Conservation (phyloP, 495 filamentous ascomycete species). For the Polyplosphaeria fusca region DNA sequence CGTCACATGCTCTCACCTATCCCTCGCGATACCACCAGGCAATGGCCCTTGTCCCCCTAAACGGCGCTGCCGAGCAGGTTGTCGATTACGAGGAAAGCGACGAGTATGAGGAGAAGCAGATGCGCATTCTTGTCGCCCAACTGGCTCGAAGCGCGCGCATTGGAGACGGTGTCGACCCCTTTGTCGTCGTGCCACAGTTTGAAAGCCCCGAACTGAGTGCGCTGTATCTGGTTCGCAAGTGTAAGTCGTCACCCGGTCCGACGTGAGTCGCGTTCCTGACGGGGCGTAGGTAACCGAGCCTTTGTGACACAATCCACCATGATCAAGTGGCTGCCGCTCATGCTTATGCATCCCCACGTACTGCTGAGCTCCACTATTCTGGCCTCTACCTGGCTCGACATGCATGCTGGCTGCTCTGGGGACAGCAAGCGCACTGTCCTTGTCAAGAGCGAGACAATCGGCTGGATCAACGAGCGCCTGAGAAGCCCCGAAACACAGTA, state of each 20-base stretch:
- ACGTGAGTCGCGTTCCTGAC: neutral
- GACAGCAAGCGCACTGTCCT: conserved; percentile 23
- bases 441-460: conserved; percentile 25
- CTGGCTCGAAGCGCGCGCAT: neutral
- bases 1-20: neutral
- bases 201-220: conserved; percentile 9
- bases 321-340: conserved; percentile 7
- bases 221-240: conserved; percentile 19
- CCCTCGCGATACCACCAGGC: conserved; percentile 3
- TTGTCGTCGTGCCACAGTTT: conserved; percentile 19
- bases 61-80: neutral
- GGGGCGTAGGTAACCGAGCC: conserved; percentile 13
- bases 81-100: conserved; percentile 18
- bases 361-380: conserved; percentile 16
- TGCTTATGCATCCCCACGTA: conserved; percentile 12
- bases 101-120: neutral
- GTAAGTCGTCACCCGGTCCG: conserved; percentile 5
- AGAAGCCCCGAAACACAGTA: conserved; percentile 11
- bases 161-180: conserved; percentile 22
- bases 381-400: conserved; percentile 18
- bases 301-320: conserved; percentile 13
- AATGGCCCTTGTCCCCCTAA: neutral
- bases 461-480: conserved; percentile 25
- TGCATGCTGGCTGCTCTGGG: conserved; percentile 16
- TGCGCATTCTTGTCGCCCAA: conserved; percentile 4